Percentiles rank a stretch among this genome's conserved stretches.
Conservation (phyloP, 148 eudicot genomes). For the Fallopia convolvulus region DNA sequence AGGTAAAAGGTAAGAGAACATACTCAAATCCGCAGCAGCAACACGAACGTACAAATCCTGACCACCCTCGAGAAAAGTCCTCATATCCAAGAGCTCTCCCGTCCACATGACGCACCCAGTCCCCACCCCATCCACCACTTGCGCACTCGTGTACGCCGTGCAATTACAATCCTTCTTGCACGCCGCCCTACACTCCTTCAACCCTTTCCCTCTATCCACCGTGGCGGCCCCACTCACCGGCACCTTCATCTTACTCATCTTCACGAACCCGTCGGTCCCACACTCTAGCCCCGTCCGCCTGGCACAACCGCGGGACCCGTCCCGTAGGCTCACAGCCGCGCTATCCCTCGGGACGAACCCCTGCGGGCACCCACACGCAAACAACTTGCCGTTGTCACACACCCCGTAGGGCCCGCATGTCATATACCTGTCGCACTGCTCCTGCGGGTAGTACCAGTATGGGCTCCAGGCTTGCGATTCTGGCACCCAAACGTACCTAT, state of each 20-base stretch:
- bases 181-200: slow-evolving; percentile 31
- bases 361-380: slow-evolving; percentile 38
- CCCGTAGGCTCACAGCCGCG: slow-evolving; percentile 43
- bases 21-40: slow-evolving; percentile 35
- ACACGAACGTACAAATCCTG: slow-evolving; percentile 38
- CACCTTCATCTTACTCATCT: slow-evolving; percentile 44
- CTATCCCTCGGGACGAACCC: slow-evolving; percentile 40
- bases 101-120: slow-evolving; percentile 46
- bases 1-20: not conserved
- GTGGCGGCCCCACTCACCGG: slow-evolving; percentile 27
- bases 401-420: slow-evolving; percentile 45
- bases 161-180: slow-evolving; percentile 57
- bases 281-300: slow-evolving; percentile 31
- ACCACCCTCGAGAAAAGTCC: slow-evolving; percentile 37
- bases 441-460: slow-evolving; percentile 58
- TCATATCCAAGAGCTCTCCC: slow-evolving; percentile 33
- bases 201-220: slow-evolving; percentile 27
- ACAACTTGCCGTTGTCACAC: slow-evolving; percentile 34
- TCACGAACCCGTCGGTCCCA: slow-evolving; percentile 37
- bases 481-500: slow-evolving; percentile 33
- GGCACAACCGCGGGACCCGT: slow-evolving; percentile 49
- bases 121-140: slow-evolving; percentile 17
- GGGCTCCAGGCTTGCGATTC: slow-evolving; percentile 24
- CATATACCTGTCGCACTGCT: slow-evolving; percentile 48
- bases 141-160: slow-evolving; percentile 34